phyloP scores from a whole-genome alignment of 768 basidiomycete species.

The Auricularia sp. region DNA sequence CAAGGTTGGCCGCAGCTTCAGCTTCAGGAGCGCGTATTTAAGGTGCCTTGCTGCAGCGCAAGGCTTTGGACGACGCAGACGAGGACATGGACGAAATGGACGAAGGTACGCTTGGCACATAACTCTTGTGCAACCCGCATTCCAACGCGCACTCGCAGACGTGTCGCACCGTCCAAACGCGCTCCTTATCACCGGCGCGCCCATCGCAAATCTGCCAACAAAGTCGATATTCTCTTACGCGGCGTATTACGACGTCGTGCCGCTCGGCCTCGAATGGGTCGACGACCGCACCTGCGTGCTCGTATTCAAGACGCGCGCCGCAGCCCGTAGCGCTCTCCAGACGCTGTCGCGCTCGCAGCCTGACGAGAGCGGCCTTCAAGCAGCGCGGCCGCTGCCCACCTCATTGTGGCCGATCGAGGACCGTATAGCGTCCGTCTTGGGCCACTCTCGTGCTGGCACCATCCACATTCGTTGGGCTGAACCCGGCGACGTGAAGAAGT shows the following conservation, averaged over 20 bases:
- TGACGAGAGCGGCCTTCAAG: conserved; percentile 32
- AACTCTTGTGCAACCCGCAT: conserved; percentile 7
- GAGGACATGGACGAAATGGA: conserved; percentile 24
- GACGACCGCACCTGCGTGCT: conserved; percentile 76
- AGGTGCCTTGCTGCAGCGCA: conserved; percentile 25
- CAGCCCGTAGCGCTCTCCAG: conserved; percentile 30
- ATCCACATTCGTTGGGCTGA: conserved; percentile 73
- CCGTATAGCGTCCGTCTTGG: conserved; percentile 61
- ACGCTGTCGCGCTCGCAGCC: conserved; percentile 24
- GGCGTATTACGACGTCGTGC: conserved; percentile 64
- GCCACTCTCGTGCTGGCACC: conserved; percentile 54
- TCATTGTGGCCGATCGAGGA: conserved; percentile 74
- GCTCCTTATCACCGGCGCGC: conserved; percentile 58
- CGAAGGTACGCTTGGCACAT: conserved; percentile 13
- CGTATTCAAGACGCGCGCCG: conserved; percentile 50
- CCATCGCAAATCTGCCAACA: conserved; percentile 68
- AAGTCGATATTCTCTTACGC: conserved; percentile 73
- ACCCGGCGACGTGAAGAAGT: conserved; percentile 64
- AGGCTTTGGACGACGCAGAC: conserved; percentile 37
- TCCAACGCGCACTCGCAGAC: conserved; percentile 9
- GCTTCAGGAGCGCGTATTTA: conserved; percentile 21
- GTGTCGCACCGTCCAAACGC: conserved; percentile 46
- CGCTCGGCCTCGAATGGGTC: conserved; percentile 71
- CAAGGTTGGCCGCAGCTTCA: conserved; percentile 43
- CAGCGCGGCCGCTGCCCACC: conserved; percentile 60